Conservation (phyloP, 257 asterid genomes). For the Hygrophila difformis region DNA sequence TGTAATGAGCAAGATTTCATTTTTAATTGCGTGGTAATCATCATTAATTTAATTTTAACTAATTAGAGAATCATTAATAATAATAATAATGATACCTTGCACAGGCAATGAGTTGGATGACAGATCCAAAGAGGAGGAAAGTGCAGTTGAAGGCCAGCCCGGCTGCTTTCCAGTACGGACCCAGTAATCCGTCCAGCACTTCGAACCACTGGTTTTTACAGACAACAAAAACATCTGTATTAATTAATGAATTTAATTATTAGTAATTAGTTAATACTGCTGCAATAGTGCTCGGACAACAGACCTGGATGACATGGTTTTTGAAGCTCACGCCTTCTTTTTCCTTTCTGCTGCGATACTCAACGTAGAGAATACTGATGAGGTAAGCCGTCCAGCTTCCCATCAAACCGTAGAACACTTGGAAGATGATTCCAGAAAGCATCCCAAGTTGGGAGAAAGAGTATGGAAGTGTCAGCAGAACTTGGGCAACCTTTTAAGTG, state of each 20-base stretch:
- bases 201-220: conserved; percentile 75
- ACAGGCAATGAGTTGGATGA: conserved; percentile 91
- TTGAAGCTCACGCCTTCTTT: conserved; percentile 87
- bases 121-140: conserved; percentile 92
- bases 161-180: conserved; percentile 93
- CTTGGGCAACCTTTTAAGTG: conserved; percentile 76
- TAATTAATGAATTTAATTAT: background rate
- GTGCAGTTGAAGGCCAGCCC: conserved; percentile 98
- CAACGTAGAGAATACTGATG: conserved; percentile 80
- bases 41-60: no score
- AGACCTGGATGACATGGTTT: conserved; percentile 94
- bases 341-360: conserved; percentile 79
- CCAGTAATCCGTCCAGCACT: conserved; percentile 86
- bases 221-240: background rate
- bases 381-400: conserved; percentile 99
- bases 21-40: no score
- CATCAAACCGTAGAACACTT: conserved; percentile 69
- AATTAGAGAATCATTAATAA: no score
- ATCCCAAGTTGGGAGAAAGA: conserved; percentile 91
- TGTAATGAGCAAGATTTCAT: conserved; percentile 25
- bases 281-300: no score
- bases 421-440: conserved; percentile 71
- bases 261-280: no score
- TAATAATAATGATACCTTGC: conserved; percentile 56
- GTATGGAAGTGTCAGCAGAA: conserved; percentile 79